Evolutionary conservation across 2,329 filamentous ascomycete species (phyloP).

Genomic region (Ophiostoma perfectum): DNA sequence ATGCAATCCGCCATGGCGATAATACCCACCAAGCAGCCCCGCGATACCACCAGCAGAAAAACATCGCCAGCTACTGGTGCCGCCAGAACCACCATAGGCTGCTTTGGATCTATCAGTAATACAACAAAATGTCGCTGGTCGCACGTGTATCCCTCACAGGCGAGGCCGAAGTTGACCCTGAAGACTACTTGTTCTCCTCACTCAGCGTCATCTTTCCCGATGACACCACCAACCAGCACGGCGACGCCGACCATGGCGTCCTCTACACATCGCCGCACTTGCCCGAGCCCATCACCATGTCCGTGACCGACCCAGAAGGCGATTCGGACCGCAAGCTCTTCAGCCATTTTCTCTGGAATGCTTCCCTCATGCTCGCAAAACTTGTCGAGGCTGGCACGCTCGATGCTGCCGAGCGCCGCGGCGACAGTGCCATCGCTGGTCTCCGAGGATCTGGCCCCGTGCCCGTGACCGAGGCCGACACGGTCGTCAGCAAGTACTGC

Average conservation of each 20-base stretch:
- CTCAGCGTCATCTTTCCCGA: slow-evolving; percentile 63
- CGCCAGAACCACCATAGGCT: too few relatives aligned
- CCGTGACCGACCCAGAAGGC: slow-evolving; percentile 43
- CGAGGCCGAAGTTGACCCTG: slow-evolving; percentile 40
- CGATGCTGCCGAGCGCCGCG: slow-evolving; percentile 26
- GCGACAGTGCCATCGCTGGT: neutral
- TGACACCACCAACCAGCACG: slow-evolving; percentile 61
- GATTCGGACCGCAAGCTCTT: slow-evolving; percentile 57
- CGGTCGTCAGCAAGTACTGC: slow-evolving; percentile 18
- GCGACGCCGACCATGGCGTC: slow-evolving; percentile 54
- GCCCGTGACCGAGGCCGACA: slow-evolving; percentile 13
- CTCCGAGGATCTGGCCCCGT: neutral
- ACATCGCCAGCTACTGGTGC: neutral
- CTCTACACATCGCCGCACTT: slow-evolving; percentile 53
- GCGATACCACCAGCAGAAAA: neutral
- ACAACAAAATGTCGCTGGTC: slow-evolving; percentile 43
- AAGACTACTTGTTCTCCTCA: slow-evolving; percentile 55
- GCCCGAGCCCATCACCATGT: slow-evolving; percentile 41
- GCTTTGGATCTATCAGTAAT: neutral
- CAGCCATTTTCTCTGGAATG: slow-evolving; percentile 70
- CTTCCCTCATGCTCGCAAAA: slow-evolving; percentile 51
- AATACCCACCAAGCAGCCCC: neutral
- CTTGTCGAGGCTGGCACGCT: slow-evolving; percentile 48
- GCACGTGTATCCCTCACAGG: slow-evolving; percentile 41
- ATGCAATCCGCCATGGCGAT: neutral